These are phyloP conservation scores for Trypanosoma mega DNA, from an alignment of 208 protist species.

Conservation along the genomic window DNA sequence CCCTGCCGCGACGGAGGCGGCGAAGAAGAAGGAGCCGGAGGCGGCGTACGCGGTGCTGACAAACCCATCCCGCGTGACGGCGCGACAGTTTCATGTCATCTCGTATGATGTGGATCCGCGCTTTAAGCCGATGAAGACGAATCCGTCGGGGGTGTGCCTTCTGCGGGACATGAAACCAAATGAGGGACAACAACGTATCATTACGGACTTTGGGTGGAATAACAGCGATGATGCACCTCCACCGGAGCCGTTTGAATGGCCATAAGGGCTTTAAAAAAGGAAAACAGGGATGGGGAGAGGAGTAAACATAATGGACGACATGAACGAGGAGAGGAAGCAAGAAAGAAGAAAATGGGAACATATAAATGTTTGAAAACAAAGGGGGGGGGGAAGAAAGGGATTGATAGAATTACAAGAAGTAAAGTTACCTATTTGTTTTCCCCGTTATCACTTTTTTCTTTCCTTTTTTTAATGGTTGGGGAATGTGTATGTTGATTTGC, in stretches of 20 bases:
- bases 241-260: conserved; percentile 82
- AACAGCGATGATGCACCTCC: conserved; percentile 54
- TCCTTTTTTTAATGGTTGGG: no score
- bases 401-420: conserved; percentile 1
- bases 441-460: no score
- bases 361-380: neutral
- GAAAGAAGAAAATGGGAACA: neutral
- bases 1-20: conserved; percentile 14
- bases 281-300: conserved; percentile 5
- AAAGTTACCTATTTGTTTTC: no score
- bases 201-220: conserved; percentile 46
- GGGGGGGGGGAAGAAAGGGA: neutral
- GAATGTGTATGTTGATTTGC: neutral
- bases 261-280: conserved; percentile 34
- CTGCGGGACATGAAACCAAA: conserved; percentile 71
- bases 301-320: neutral
- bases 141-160: conserved; percentile 74
- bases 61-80: conserved; percentile 82
- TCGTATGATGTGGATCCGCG: conserved; percentile 65
- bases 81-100: conserved; percentile 69
- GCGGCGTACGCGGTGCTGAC: conserved; percentile 58
- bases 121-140: conserved; percentile 72
- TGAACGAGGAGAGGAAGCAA: neutral
- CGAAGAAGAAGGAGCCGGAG: conserved; percentile 47
- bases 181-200: conserved; percentile 42